Conservation (phyloP, 1,284 basidiomycete species). For the Fereydounia khargensis region DNA sequence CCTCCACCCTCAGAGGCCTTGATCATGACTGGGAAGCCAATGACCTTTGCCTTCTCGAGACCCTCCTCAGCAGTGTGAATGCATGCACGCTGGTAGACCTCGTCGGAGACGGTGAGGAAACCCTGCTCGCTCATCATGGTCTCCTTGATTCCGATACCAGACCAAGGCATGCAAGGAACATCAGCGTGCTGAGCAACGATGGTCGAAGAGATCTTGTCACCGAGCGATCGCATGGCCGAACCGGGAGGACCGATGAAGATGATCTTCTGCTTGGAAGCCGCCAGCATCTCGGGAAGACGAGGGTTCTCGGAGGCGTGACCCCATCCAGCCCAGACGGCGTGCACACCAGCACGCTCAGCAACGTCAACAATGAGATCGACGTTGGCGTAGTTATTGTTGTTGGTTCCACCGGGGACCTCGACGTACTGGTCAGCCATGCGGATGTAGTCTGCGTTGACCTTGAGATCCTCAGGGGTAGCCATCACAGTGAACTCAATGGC, state of each 20-base stretch:
- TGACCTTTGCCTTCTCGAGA: conserved; percentile 75
- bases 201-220: conserved; percentile 99
- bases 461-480: conserved; percentile 94
- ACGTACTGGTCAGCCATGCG: conserved; percentile 99
- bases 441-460: conserved; percentile 99
- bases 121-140: conserved; percentile 82
- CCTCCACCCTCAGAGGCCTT: conserved; percentile 99
- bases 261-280: conserved; percentile 89
- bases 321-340: conserved; percentile 99
- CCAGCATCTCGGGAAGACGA: conserved; percentile 88
- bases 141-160: conserved; percentile 88
- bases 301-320: conserved; percentile 99
- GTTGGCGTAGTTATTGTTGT: conserved; percentile 99
- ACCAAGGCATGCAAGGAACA: conserved; percentile 99
- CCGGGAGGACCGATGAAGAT: conserved; percentile 99
- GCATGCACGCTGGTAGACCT: conserved; percentile 85
- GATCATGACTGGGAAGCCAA: conserved; percentile 99
- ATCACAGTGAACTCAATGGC: conserved; percentile 98
- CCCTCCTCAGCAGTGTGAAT: conserved; percentile 88
- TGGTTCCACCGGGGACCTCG: conserved; percentile 95
- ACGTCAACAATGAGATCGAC: conserved; percentile 99
- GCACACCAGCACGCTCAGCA: conserved; percentile 92
- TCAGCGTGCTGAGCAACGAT: conserved; percentile 96
- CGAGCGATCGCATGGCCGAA: conserved; percentile 96
- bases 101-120: conserved; percentile 89